phyloP scores from a whole-genome alignment of 163 green algal species.

The Scenedesmus sp. region DNA sequence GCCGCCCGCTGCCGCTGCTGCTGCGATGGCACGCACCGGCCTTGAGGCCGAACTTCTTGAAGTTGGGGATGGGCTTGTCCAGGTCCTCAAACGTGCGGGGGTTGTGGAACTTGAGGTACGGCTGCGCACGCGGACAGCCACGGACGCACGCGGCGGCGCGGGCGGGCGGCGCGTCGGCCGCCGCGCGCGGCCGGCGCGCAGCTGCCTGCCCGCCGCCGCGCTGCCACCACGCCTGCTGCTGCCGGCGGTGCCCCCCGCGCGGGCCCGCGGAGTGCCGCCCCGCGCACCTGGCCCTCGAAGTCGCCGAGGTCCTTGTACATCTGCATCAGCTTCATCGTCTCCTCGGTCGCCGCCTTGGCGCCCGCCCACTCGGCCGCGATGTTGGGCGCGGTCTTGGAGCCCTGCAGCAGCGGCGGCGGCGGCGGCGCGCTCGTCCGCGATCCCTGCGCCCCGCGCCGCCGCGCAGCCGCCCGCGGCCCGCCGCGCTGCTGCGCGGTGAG shows the following conservation, averaged over 20 bases:
- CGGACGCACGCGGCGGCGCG: too few relatives aligned
- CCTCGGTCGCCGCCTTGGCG: constrained; percentile 59
- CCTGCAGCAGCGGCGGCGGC: too few relatives aligned
- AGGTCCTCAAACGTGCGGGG: constrained; percentile 69
- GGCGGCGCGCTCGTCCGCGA: background rate
- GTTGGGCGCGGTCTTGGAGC: constrained; percentile 32
- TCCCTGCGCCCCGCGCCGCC: too few relatives aligned
- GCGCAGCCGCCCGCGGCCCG: too few relatives aligned
- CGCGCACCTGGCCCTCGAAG: constrained; percentile 60
- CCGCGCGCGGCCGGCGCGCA: too few relatives aligned
- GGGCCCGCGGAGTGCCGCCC: background rate
- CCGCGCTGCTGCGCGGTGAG: background rate
- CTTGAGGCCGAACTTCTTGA: constrained; percentile 64
- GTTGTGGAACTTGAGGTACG: constrained; percentile 72
- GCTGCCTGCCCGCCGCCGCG: too few relatives aligned
- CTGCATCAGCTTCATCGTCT: constrained; percentile 65
- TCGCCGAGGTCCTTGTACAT: constrained; percentile 71
- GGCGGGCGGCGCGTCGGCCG: too few relatives aligned
- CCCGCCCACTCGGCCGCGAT: constrained; percentile 55
- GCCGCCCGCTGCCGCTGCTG: background rate
- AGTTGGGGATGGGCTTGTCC: constrained; percentile 66
- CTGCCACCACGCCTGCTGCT: too few relatives aligned
- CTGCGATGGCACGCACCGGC: constrained; percentile 23
- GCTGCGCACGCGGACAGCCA: too few relatives aligned
- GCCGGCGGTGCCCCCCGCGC: background rate